Percentiles rank a stretch among this genome's conserved stretches.
phyloP scores from a whole-genome alignment of 768 basidiomycete genomes.

The Auriculariales sp. region DNA sequence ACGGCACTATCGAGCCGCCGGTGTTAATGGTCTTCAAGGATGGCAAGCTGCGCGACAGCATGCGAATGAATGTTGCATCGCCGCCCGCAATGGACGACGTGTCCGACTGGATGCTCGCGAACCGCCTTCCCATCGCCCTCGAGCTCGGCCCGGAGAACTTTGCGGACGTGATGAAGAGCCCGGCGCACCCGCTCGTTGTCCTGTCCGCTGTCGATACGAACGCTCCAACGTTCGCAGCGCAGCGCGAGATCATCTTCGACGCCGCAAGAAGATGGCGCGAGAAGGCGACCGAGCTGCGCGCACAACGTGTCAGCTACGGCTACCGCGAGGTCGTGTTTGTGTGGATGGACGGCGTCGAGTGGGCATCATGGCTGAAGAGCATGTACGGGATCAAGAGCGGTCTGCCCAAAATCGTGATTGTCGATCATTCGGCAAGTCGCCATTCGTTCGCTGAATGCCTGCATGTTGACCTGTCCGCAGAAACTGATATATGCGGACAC shows the following conservation, averaged over 20 bases:
- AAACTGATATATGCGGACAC: constrained; percentile 61
- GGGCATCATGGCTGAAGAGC: constrained; percentile 81
- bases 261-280: too few species aligned
- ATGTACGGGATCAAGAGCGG: constrained; percentile 59
- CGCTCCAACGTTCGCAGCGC: constrained; percentile 32
- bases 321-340: constrained; percentile 58
- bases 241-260: constrained; percentile 10
- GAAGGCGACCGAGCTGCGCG: constrained; percentile 18
- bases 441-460: background rate
- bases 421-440: constrained; percentile 58
- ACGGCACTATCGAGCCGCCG: constrained; percentile 8
- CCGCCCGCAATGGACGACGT: constrained; percentile 16
- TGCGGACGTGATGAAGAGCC: constrained; percentile 74
- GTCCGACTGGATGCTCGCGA: constrained; percentile 41
- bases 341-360: constrained; percentile 78
- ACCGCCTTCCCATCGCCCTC: constrained; percentile 58
- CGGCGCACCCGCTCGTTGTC: constrained; percentile 62
- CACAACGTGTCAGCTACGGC: constrained; percentile 14
- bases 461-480: constrained; percentile 20
- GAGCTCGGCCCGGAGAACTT: constrained; percentile 73
- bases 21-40: constrained; percentile 51
- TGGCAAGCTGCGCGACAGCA: constrained; percentile 48
- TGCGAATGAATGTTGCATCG: too few species aligned
- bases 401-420: constrained; percentile 40
- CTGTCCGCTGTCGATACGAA: constrained; percentile 31